A percentile compares a stretch with the other conserved stretches of the same genome.
These are phyloP conservation scores for Furculomyces boomerangus DNA, from an alignment of 371 early-diverging fungal genomes.

Conservation along the genomic window DNA sequence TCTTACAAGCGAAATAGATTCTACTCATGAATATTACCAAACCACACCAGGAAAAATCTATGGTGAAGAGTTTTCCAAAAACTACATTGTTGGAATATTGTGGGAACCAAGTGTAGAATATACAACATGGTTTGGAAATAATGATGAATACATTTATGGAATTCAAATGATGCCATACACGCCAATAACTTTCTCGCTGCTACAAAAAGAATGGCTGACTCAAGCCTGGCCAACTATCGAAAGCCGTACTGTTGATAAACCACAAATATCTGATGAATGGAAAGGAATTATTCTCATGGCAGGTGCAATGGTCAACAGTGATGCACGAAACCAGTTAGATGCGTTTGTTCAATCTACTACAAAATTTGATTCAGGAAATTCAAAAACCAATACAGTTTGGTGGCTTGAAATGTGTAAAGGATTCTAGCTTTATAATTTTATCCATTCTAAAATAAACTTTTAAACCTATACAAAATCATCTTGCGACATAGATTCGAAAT, in stretches of 20 bases:
- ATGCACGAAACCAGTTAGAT: background rate
- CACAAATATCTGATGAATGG: constrained; percentile 4
- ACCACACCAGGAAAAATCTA: constrained; percentile 8
- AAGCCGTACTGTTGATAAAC: constrained; percentile 1
- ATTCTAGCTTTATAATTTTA: too few relatives aligned
- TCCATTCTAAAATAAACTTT: too few relatives aligned
- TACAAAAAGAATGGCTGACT: constrained; percentile 14
- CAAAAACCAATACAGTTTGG: background rate
- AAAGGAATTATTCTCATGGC: constrained; percentile 3
- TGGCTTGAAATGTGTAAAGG: constrained; percentile 1
- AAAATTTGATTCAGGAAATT: constrained; percentile 1
- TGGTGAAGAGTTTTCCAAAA: constrained; percentile 25
- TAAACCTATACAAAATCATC: too few relatives aligned
- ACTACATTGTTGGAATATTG: constrained; percentile 46
- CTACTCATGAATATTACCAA: constrained; percentile 42
- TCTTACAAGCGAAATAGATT: constrained; percentile 27
- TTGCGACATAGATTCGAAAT: too few relatives aligned
- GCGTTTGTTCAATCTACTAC: background rate
- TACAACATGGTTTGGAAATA: constrained; percentile 40
- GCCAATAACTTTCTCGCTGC: constrained; percentile 26
- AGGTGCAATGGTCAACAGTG: constrained; percentile 4
- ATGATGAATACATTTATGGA: constrained; percentile 50
- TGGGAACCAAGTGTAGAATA: constrained; percentile 56
- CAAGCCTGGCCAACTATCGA: constrained; percentile 9
- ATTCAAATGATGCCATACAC: constrained; percentile 64